Percentiles rank a stretch among this genome's conserved stretches.
phyloP scores from a whole-genome alignment of 176 grass and related monocot species.

The Carex kokanica region DNA sequence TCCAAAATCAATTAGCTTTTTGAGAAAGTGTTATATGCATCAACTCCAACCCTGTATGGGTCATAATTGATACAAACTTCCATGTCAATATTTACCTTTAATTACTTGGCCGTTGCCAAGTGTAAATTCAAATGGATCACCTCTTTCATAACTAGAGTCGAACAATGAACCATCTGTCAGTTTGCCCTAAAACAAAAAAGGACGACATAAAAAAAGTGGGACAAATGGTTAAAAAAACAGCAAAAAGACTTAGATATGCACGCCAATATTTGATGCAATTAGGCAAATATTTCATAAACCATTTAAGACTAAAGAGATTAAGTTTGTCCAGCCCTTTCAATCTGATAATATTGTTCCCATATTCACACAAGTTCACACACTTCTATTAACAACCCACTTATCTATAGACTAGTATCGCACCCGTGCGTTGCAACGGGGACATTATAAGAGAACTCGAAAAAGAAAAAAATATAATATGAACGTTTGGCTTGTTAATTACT shows the following conservation, averaged over 20 bases:
- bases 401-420: no score
- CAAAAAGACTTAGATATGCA: not conserved
- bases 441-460: no score
- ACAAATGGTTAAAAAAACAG: not conserved
- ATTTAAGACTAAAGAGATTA: not conserved
- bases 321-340: not conserved
- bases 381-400: not conserved
- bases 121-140: slow-evolving; percentile 87
- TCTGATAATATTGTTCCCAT: not conserved
- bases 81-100: slow-evolving; percentile 51
- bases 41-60: not conserved
- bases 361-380: not conserved
- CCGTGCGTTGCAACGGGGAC: no score
- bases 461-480: no score
- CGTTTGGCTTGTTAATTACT: no score
- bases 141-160: slow-evolving; percentile 91
- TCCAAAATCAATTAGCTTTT: not conserved
- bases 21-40: not conserved
- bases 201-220: slow-evolving; percentile 15
- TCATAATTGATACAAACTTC: not conserved
- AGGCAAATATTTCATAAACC: not conserved
- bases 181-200: slow-evolving; percentile 54
- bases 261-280: not conserved
- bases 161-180: slow-evolving; percentile 87
- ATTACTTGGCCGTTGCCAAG: slow-evolving; percentile 93